Conservation (phyloP, 192 early-diverging fungal species). For the Dimargaris xerosporica region DNA sequence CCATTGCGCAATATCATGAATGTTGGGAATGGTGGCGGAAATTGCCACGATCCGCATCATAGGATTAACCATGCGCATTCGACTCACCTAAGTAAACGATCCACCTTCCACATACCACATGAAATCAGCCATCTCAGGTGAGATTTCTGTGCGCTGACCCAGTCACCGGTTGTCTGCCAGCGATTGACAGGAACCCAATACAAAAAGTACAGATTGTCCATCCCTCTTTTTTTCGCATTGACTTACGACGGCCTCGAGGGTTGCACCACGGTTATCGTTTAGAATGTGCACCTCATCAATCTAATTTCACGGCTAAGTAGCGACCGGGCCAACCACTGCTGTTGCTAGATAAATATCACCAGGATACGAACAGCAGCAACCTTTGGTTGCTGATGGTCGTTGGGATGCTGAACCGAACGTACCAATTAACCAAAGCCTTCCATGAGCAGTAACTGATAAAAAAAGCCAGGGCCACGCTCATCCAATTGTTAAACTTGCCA, state of each 20-base stretch:
- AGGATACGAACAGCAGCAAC: too few species aligned
- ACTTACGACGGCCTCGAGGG: constrained; percentile 42
- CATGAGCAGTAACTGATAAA: too few species aligned
- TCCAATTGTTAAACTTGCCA: too few species aligned
- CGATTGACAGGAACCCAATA: not conserved
- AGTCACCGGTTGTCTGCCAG: not conserved
- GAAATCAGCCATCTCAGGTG: too few species aligned
- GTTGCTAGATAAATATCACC: too few species aligned
- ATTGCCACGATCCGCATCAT: constrained; percentile 37
- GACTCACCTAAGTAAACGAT: too few species aligned
- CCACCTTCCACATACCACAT: too few species aligned
- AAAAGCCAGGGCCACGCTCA: not conserved
- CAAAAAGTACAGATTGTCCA: not conserved
- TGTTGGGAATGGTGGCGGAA: constrained; percentile 56
- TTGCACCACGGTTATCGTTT: constrained; percentile 44
- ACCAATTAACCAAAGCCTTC: too few species aligned
- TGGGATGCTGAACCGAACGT: too few species aligned
- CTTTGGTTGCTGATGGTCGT: too few species aligned
- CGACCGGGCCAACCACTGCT: too few species aligned
- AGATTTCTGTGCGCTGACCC: not conserved
- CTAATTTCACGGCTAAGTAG: too few species aligned
- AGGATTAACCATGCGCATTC: constrained; percentile 12
- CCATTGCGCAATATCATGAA: constrained; percentile 53
- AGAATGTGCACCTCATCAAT: constrained; percentile 69
- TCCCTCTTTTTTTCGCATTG: not conserved